Conservation (phyloP, 192 early-diverging fungal species). For the Entrophospora sp. region DNA sequence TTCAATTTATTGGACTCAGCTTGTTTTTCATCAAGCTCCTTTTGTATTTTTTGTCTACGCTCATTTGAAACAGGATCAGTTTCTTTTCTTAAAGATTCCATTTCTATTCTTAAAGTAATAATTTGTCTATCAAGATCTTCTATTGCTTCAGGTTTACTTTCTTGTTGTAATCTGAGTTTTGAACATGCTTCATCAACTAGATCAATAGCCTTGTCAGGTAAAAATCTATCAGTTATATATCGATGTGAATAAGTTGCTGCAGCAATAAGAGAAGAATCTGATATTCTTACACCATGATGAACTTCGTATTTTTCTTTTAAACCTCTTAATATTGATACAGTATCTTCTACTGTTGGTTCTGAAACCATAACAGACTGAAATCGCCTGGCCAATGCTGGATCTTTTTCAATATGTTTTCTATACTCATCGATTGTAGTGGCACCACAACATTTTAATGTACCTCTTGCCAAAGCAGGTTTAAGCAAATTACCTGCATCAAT, state of each 20-base stretch:
- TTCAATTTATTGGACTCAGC: conserved; percentile 49
- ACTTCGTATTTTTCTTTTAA: conserved; percentile 71
- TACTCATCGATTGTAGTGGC: conserved; percentile 79
- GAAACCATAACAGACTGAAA: conserved; percentile 69
- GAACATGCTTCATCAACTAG: conserved; percentile 75
- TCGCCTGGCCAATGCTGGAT: conserved; percentile 65
- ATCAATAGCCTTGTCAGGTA: conserved; percentile 80
- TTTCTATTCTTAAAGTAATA: conserved; percentile 70
- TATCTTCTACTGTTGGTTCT: conserved; percentile 62
- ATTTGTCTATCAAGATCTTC: conserved; percentile 66
- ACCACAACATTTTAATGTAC: conserved; percentile 62
- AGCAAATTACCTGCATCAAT: conserved; percentile 75
- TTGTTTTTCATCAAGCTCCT: conserved; percentile 49
- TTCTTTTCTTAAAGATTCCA: conserved; percentile 73
- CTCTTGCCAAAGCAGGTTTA: conserved; percentile 74
- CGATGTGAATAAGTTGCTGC: conserved; percentile 67
- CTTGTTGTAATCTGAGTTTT: conserved; percentile 66
- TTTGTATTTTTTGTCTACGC: conserved; percentile 50
- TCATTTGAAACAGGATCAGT: conserved; percentile 60
- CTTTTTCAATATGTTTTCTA: conserved; percentile 66
- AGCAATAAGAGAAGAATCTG: conserved; percentile 60
- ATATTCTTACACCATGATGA: conserved; percentile 70
- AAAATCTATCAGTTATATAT: conserved; percentile 61
- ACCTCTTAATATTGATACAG: conserved; percentile 69
- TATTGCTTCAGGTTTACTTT: conserved; percentile 69